phyloP scores from a whole-genome alignment of 768 basidiomycete species.

The Coprinellus micaceus region DNA sequence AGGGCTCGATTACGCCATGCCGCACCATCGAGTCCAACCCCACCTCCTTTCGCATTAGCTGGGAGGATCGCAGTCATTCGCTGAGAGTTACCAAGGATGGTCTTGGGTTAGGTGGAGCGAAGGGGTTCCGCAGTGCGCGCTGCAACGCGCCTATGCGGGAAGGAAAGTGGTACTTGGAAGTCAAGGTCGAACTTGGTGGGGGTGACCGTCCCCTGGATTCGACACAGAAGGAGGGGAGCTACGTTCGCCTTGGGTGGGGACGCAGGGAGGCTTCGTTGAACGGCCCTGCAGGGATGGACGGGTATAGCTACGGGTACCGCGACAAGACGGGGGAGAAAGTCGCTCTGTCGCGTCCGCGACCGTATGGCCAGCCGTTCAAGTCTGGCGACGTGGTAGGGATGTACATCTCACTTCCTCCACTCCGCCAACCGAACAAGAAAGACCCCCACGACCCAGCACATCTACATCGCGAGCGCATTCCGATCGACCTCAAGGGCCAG shows the following conservation, averaged over 20 bases:
- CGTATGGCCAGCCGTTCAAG: slow-evolving; percentile 70
- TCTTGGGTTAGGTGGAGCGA: slow-evolving; percentile 69
- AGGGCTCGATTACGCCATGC: slow-evolving; percentile 56
- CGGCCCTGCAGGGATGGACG: slow-evolving; percentile 89
- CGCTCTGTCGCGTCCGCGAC: slow-evolving; percentile 72
- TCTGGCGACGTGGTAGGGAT: slow-evolving; percentile 91
- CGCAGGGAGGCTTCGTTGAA: slow-evolving; percentile 92
- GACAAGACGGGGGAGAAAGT: slow-evolving; percentile 94
- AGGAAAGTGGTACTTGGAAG: slow-evolving; percentile 94
- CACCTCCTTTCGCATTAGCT: slow-evolving; percentile 66
- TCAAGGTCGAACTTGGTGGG: slow-evolving; percentile 72
- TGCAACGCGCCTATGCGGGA: slow-evolving; percentile 86
- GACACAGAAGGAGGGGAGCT: slow-evolving; percentile 55
- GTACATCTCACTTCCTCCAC: slow-evolving; percentile 83
- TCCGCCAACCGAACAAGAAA: slow-evolving; percentile 50
- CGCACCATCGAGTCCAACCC: slow-evolving; percentile 82
- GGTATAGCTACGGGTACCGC: slow-evolving; percentile 86
- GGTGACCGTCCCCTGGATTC: slow-evolving; percentile 49
- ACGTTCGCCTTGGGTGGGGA: slow-evolving; percentile 90
- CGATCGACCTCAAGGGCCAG: slow-evolving; percentile 95
- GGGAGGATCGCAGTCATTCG: slow-evolving; percentile 88
- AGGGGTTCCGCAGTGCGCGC: slow-evolving; percentile 87
- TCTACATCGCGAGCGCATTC: slow-evolving; percentile 83
- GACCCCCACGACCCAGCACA: slow-evolving; percentile 80
- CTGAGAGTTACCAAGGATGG: slow-evolving; percentile 79